Percentiles rank a stretch among this genome's conserved stretches.
phyloP scores from a whole-genome alignment of 208 protist species.

The Tritrichomonas musculus region DNA sequence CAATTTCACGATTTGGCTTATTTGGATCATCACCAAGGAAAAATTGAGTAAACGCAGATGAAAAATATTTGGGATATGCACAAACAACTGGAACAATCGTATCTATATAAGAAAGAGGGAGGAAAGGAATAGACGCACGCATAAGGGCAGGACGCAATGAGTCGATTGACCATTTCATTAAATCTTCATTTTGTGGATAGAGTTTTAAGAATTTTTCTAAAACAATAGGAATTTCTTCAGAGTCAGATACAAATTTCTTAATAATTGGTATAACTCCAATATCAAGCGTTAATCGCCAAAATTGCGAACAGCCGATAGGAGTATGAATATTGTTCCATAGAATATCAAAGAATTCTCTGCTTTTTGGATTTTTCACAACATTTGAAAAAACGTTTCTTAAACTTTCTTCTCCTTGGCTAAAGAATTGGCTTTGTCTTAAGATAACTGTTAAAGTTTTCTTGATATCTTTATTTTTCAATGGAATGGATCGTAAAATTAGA shows the following conservation, averaged over 20 bases:
- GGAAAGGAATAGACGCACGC: not conserved
- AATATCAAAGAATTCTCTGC: not conserved
- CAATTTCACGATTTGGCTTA: not conserved
- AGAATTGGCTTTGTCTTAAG: not conserved
- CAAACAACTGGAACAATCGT: not conserved
- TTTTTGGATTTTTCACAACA: not conserved
- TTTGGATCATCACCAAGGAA: no score
- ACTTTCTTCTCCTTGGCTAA: not conserved
- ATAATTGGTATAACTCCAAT: not conserved
- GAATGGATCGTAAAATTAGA: not conserved
- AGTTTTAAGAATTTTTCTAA: not conserved
- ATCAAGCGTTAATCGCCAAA: not conserved
- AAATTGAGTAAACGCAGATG: not conserved
- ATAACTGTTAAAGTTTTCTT: not conserved
- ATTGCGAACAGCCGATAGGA: not conserved
- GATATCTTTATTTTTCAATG: not conserved
- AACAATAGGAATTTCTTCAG: not conserved
- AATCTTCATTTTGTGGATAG: not conserved
- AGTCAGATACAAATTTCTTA: not conserved
- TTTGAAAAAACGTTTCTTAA: not conserved
- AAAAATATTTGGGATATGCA: not conserved
- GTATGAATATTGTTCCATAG: not conserved
- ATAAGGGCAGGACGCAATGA: not conserved
- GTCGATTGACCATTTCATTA: not conserved
- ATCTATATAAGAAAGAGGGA: not conserved